Evolutionary conservation across 2,329 filamentous ascomycete species (phyloP).

Genomic region (Botrytis paeoniae): DNA sequence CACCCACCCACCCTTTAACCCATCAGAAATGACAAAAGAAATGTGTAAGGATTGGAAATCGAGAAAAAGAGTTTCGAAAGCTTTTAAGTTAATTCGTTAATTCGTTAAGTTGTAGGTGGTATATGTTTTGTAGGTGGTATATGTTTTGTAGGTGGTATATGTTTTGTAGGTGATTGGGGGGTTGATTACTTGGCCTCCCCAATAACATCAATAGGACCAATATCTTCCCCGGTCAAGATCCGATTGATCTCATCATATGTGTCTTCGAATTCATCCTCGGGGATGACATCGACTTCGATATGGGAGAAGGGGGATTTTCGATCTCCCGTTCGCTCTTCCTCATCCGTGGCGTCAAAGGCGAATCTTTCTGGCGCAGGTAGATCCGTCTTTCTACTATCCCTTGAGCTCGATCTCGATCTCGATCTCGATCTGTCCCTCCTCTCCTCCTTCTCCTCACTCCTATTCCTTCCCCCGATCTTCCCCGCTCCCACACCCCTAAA

Average conservation of each 20-base stretch:
- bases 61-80: too few relatives aligned
- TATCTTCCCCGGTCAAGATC: neutral
- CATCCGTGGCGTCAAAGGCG: neutral
- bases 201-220: neutral
- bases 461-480: neutral
- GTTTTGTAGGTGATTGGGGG: neutral
- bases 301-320: neutral
- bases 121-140: neutral
- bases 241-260: neutral
- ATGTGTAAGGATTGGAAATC: neutral
- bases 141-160: neutral
- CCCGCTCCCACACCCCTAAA: slow-evolving; percentile 1
- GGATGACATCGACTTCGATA: neutral
- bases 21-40: neutral
- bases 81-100: neutral
- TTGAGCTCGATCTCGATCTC: neutral
- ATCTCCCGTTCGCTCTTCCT: neutral
- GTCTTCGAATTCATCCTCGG: neutral
- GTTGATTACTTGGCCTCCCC: neutral
- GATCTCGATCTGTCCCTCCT: neutral
- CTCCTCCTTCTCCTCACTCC: neutral
- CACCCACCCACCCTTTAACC: neutral
- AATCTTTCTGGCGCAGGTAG: neutral
- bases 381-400: neutral
- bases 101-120: neutral